These are phyloP conservation scores for Diphasiastrum complanatum DNA, from an alignment of 83 land plant species.

Conservation along the genomic window DNA sequence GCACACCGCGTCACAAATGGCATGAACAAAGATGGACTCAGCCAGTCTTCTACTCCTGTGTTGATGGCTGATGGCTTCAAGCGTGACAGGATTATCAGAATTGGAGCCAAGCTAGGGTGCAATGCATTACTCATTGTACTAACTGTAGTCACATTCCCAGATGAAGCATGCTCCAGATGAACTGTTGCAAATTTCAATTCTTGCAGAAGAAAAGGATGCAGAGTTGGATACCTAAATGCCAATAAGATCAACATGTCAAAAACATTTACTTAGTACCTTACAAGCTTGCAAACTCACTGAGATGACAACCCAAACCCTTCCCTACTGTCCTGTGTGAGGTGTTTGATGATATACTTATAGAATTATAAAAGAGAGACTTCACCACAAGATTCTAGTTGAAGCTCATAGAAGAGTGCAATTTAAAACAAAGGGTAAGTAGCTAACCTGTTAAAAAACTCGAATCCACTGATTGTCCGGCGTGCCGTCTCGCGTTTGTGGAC, in stretches of 20 bases:
- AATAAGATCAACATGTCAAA: conserved; percentile 3
- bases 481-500: conserved; percentile 82
- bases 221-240: conserved; percentile 67
- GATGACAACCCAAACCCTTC: too few relatives aligned
- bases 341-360: too few relatives aligned
- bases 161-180: conserved; percentile 39
- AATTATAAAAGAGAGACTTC: too few relatives aligned
- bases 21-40: conserved; percentile 73
- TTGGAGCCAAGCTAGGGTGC: conserved; percentile 93
- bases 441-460: conserved; percentile 97
- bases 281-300: too few relatives aligned
- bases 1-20: conserved; percentile 79
- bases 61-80: conserved; percentile 79
- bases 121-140: conserved; percentile 48
- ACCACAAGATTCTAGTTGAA: too few relatives aligned
- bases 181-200: conserved; percentile 73
- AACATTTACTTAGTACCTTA: too few relatives aligned
- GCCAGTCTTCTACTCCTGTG: conserved; percentile 54
- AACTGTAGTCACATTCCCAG: conserved; percentile 11
- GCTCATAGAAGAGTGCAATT: too few relatives aligned
- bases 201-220: conserved; percentile 74
- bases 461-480: conserved; percentile 74
- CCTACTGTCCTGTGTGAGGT: too few relatives aligned
- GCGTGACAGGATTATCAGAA: conserved; percentile 83
- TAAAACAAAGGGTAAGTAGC: neutral